Conservation (phyloP, 768 basidiomycete species). For the Tephrocybe sp. region DNA sequence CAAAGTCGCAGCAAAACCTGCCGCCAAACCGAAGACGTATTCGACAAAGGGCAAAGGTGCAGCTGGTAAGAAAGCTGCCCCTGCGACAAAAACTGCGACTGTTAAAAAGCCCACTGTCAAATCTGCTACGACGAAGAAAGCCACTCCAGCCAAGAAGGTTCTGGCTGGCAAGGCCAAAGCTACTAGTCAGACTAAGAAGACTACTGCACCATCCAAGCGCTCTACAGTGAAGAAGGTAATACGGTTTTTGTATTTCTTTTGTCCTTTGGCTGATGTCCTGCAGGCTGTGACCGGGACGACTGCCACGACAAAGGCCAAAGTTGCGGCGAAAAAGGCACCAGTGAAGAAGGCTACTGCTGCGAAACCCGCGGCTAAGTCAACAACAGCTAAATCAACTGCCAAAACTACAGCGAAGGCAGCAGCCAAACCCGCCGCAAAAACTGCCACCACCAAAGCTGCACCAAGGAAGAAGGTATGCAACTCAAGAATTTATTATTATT, state of each 20-base stretch:
- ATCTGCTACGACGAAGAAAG: constrained; percentile 22
- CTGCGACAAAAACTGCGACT: constrained; percentile 24
- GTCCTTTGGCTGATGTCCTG: background rate
- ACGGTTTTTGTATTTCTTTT: background rate
- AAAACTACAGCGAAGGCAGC: constrained; percentile 28
- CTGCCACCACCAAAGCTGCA: constrained; percentile 24
- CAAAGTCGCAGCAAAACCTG: constrained; percentile 31
- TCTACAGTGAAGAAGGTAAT: constrained; percentile 40
- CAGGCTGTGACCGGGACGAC: constrained; percentile 42
- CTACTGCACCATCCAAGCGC: constrained; percentile 32
- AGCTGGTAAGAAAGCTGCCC: constrained; percentile 15
- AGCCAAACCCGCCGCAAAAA: constrained; percentile 22
- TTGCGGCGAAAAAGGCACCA: constrained; percentile 27
- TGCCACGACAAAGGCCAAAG: constrained; percentile 38
- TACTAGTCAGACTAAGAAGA: constrained; percentile 31
- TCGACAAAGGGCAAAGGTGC: constrained; percentile 18
- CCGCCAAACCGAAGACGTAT: constrained; percentile 32
- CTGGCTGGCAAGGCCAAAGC: constrained; percentile 36
- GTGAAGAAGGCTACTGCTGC: constrained; percentile 16
- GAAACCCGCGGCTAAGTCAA: constrained; percentile 33
- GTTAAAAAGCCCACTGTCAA: constrained; percentile 29
- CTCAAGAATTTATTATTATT: no score
- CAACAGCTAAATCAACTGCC: constrained; percentile 22
- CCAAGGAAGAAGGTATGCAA: constrained; percentile 37
- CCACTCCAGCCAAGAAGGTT: constrained; percentile 30